Evolutionary conservation across 306 rosid species (phyloP).

Genomic region (Rosa lucieae): DNA sequence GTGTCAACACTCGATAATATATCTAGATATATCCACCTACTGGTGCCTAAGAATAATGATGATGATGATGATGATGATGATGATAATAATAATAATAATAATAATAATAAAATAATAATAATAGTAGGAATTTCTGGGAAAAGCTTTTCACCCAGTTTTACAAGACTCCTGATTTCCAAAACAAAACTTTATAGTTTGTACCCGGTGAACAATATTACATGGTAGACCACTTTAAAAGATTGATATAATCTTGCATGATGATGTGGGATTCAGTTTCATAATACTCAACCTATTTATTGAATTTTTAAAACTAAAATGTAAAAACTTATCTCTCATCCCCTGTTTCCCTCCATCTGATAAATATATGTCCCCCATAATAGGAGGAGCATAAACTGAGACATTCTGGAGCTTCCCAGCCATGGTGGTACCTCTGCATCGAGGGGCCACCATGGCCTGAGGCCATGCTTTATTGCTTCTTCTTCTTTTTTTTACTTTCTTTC

Average conservation of each 20-base stretch:
- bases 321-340: background rate
- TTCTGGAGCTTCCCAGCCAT: background rate
- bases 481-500: too few relatives aligned
- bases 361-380: background rate
- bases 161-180: background rate
- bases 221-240: background rate
- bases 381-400: background rate
- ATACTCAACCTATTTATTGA: background rate
- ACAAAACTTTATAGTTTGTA: background rate
- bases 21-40: background rate
- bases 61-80: too few relatives aligned
- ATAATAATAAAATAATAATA: background rate
- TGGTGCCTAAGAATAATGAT: background rate
- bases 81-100: too few relatives aligned
- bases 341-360: background rate
- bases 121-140: background rate
- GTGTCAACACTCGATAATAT: background rate
- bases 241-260: background rate
- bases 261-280: background rate
- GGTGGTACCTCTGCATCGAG: background rate
- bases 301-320: background rate
- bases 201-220: background rate
- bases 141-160: background rate
- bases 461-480: background rate
- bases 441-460: background rate